Evolutionary conservation across 352 stramenopile genomes (phyloP).

Genomic region (Pythium dissimile): DNA sequence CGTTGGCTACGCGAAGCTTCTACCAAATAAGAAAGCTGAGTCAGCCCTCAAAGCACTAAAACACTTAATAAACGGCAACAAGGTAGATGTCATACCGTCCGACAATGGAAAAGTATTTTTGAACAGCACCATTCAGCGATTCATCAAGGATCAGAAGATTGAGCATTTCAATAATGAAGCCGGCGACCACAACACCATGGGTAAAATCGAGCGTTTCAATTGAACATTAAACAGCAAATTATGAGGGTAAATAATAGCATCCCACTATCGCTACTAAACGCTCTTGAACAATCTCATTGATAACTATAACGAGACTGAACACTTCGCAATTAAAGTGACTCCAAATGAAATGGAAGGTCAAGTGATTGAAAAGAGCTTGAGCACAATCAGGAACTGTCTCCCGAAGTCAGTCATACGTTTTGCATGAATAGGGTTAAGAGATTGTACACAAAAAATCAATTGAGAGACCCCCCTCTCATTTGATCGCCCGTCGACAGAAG

Average conservation of each 20-base stretch:
- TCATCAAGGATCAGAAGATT: constrained; percentile 30
- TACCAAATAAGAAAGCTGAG: constrained; percentile 31
- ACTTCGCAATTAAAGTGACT: constrained; percentile 21
- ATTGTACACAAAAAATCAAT: too few species aligned
- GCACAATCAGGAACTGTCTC: constrained; percentile 19
- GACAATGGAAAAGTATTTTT: constrained; percentile 43
- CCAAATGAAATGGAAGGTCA: constrained; percentile 28
- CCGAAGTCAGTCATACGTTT: not conserved
- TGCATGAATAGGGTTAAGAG: not conserved
- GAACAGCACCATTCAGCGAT: constrained; percentile 25
- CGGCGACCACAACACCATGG: constrained; percentile 34
- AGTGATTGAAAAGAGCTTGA: constrained; percentile 15
- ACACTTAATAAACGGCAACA: constrained; percentile 21
- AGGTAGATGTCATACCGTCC: constrained; percentile 24
- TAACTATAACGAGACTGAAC: constrained; percentile 36
- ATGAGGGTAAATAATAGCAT: constrained; percentile 19
- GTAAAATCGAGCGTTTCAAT: constrained; percentile 47
- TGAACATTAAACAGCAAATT: constrained; percentile 33
- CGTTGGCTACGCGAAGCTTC: constrained; percentile 32
- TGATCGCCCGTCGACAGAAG: too few species aligned
- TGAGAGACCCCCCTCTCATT: too few species aligned
- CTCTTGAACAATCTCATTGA: constrained; percentile 25
- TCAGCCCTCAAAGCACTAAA: constrained; percentile 26
- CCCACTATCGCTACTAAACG: constrained; percentile 17
- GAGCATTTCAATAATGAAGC: constrained; percentile 38